Base-by-base conservation (phyloP, 768 basidiomycete genomes). In the Flagelloscypha sp. region DNA sequence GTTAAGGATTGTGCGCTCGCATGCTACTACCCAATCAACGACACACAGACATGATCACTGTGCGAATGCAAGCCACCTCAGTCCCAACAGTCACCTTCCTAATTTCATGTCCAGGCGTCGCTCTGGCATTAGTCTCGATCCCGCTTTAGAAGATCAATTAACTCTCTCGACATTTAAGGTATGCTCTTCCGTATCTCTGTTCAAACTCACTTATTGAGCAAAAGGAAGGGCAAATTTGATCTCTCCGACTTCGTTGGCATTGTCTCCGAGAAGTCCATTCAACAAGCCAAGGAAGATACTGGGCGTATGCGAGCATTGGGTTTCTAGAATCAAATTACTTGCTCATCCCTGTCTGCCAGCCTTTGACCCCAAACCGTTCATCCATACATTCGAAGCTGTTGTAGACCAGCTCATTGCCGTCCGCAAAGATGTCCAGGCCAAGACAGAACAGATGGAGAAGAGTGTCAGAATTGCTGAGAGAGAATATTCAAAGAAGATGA, bases 311-410 rank as follows among this genome's bases (percentile, higher is more conserved):
- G 22, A 23, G 24, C 31, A 7, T 31, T 19, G 7, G 40, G 16
- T 38, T 32, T 7, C 28, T 23, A 30, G 17, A 16, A 16, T 13
- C 12, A 5, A 25, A n/a, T 27, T 28, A 7, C 9, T 35, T 23
- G 8, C 28, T 19, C n/a, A 47, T 33, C 36, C 24, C 32, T 38
- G 30, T 21, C 42, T 33, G 33, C 11, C 41, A 92, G 89, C 93
- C n/a, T 94, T 94, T 50, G 80, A 94, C 49, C 89, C 93, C 4
- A 82, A 84, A 49, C 89, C 93, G 0, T 95, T 97, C 59, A 84
- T 97, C 41, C 66, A 74, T 35, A 90, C 86, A 3, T 94, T 99
- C 44, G 95, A 98, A 47, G 75, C 77, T 12, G 86, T 88, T 0
- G 80, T 98, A 8, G 92, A 95, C 61, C 76, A 72, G 35, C 72